Base-by-base conservation (phyloP, 2,329 filamentous ascomycete genomes). In the Plenodomus biglobosus region DNA sequence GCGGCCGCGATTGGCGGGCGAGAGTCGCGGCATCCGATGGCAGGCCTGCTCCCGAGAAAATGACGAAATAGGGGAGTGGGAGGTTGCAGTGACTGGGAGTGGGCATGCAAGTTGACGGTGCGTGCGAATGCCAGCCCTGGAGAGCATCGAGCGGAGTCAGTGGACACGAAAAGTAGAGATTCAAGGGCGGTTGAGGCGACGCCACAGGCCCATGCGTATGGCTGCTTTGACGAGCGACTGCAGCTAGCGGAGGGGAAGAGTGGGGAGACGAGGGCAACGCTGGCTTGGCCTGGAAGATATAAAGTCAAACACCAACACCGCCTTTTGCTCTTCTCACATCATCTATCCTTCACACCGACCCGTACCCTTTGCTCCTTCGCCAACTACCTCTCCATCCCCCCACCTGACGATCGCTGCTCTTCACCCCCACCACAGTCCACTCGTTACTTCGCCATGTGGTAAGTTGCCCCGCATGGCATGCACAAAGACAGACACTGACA, bases 401-500 rank as follows among this genome's bases (percentile, higher is more conserved):
- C 41, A 42, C 49, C 48, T 47, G 44, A 66, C 65, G 44, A 61
- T 69, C 66, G 65, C 63, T 69, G 59, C 50, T 54, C 42, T 56
- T 49, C 59, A 30, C 56, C 50, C 53, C 50, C 52, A 53, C 43
- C 46, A 52, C 60, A 56, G 47, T 62, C 55, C 52, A 55, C 61
- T 60, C 54, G 53, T 56, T 60, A 44, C 43, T 50, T 65, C 64
- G 68, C 67, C 61, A 72, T 72, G 69, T 72, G 69, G 69, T 72
- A 68, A 63, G 69, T 66, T 40, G 24, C 60, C 61, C 65, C 44
- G 52, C 13, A n/a, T n/a, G n/a, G n/a, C n/a, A n/a, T 24, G 38
- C 24, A 22, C 46, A 38, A 38, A 2, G 41, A 38, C 34, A 39
- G n/a, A 17, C 60, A 61, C 68, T 64, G 32, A 55, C 44, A 36